phyloP scores from a whole-genome alignment of 805 yeast genomes.

The Candida manassasensis region DNA sequence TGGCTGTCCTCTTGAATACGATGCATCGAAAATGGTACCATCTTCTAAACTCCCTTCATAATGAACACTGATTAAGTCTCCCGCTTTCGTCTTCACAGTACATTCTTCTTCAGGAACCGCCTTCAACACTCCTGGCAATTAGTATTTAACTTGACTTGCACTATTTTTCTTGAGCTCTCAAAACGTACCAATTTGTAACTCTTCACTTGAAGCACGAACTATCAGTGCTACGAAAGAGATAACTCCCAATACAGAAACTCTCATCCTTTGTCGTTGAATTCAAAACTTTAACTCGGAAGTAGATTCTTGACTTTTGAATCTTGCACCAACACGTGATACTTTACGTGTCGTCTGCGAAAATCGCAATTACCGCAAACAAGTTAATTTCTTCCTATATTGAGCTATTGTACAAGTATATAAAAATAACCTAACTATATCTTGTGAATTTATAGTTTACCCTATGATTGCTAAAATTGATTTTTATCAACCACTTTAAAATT shows the following conservation, averaged over 20 bases:
- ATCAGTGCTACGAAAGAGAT: constrained; percentile 5
- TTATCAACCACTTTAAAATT: constrained; percentile 2
- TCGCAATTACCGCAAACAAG: no score
- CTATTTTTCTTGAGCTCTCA: no score
- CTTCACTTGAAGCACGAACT: constrained; percentile 13
- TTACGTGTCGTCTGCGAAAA: no score
- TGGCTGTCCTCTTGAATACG: constrained; percentile 61
- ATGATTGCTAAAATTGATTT: not conserved
- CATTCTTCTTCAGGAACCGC: constrained; percentile 52
- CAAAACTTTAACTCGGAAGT: no score
- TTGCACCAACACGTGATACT: no score
- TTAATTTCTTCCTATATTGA: constrained; percentile 3
- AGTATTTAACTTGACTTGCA: no score
- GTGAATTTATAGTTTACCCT: constrained; percentile 3
- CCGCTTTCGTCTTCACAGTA: constrained; percentile 49
- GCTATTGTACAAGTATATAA: constrained; percentile 21
- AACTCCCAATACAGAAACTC: constrained; percentile 4
- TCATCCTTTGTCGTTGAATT: no score
- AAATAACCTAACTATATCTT: constrained; percentile 7
- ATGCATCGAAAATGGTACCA: constrained; percentile 74
- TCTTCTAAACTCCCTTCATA: constrained; percentile 68
- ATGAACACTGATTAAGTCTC: constrained; percentile 72
- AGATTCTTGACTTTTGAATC: no score
- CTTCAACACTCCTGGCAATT: constrained; percentile 23
- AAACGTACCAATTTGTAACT: constrained; percentile 26